phyloP scores from a whole-genome alignment of 2,329 filamentous ascomycete genomes.

The Ophiobolus disseminans region DNA sequence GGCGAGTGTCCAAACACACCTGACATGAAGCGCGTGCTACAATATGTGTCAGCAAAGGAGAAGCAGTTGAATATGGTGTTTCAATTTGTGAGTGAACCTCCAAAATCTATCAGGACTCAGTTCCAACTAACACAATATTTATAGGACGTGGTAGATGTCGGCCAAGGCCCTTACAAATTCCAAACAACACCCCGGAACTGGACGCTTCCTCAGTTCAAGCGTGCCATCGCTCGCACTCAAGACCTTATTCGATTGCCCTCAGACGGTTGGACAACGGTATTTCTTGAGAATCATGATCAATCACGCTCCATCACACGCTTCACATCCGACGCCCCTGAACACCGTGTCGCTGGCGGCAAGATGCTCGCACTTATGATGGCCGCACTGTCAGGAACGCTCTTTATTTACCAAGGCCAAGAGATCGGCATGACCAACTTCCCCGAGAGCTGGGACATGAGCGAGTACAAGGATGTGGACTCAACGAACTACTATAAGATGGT shows the following conservation, averaged over 20 bases:
- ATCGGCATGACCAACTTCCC: conserved; percentile 60
- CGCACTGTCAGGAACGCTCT: conserved; percentile 57
- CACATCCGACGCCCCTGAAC: conserved; percentile 55
- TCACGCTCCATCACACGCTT: conserved; percentile 58
- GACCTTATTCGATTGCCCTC: conserved; percentile 36
- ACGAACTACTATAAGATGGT: conserved; percentile 59
- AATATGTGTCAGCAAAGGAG: conserved; percentile 65
- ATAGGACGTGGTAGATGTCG: conserved; percentile 51
- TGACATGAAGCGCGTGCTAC: conserved; percentile 63
- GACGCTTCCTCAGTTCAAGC: conserved; percentile 40
- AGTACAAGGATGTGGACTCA: conserved; percentile 62
- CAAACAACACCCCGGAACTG: conserved; percentile 45
- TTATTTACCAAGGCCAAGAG: conserved; percentile 61
- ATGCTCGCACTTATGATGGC: conserved; percentile 57
- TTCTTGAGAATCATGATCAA: conserved; percentile 63
- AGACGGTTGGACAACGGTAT: conserved; percentile 58
- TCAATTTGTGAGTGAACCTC: conserved; percentile 52
- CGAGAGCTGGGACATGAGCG: conserved; percentile 51
- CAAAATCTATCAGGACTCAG: no score
- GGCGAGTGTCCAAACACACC: conserved; percentile 72
- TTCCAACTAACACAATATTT: background rate
- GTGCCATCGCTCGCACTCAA: conserved; percentile 41
- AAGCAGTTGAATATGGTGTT: conserved; percentile 74
- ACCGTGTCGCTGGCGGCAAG: conserved; percentile 56
- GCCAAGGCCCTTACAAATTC: conserved; percentile 47